Evolutionary conservation across 345 rosid species (phyloP).

Genomic region (Luvunga scandens): DNA sequence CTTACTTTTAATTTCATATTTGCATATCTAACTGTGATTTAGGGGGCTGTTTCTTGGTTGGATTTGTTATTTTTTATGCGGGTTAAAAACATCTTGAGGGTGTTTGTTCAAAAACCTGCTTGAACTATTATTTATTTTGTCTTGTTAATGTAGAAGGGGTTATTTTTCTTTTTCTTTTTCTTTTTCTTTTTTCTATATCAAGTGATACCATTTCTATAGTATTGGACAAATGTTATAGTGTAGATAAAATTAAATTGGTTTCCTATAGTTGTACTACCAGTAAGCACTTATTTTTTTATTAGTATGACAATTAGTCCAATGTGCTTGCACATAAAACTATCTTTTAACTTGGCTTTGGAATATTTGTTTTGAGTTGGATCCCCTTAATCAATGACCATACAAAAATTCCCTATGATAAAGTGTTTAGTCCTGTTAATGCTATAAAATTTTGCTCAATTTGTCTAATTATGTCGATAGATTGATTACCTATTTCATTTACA

Average conservation of each 20-base stretch:
- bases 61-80: no score
- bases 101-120: no score
- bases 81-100: no score
- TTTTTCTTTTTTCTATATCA: no score
- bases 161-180: no score
- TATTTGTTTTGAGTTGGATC: background rate
- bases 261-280: background rate
- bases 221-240: background rate
- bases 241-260: background rate
- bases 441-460: background rate
- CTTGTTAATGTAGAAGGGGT: no score
- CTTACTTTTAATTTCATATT: no score
- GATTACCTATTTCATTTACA: slow-evolving; percentile 9
- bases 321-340: background rate
- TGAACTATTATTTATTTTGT: no score
- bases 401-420: background rate
- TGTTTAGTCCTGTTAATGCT: background rate
- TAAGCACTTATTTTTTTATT: background rate
- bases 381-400: background rate
- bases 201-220: background rate
- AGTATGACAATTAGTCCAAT: background rate
- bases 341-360: background rate
- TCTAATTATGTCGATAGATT: background rate
- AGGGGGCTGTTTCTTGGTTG: no score
- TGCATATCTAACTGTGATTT: no score